These are phyloP conservation scores for Irpex rosettiformis DNA, from an alignment of 1,284 basidiomycete species.

Conservation along the genomic window DNA sequence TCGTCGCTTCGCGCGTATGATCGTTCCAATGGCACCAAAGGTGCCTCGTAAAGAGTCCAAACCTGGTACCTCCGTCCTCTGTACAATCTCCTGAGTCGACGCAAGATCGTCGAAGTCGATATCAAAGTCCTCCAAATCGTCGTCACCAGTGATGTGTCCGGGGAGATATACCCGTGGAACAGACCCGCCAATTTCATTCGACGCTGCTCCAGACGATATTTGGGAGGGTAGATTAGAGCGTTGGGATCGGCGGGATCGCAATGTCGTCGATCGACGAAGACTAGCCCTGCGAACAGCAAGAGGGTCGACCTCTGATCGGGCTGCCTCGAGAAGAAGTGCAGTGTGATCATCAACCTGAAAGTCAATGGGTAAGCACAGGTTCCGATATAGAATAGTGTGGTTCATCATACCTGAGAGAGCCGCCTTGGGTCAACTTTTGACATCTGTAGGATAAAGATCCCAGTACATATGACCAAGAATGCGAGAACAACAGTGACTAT, in stretches of 20 bases:
- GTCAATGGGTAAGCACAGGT: not conserved
- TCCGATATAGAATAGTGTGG: not conserved
- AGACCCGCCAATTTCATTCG: not conserved
- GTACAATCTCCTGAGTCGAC: slow-evolving; percentile 21
- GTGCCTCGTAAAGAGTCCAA: slow-evolving; percentile 27
- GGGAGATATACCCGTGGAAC: slow-evolving; percentile 5
- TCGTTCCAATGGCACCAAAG: slow-evolving; percentile 25
- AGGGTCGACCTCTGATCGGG: slow-evolving; percentile 27
- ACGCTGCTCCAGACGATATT: slow-evolving; percentile 5
- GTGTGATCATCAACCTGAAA: slow-evolving; percentile 26
- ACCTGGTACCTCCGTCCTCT: slow-evolving; percentile 26
- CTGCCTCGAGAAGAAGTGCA: slow-evolving; percentile 26
- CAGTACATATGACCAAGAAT: slow-evolving; percentile 52
- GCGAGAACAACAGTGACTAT: slow-evolving; percentile 62
- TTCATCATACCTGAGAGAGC: slow-evolving; percentile 29
- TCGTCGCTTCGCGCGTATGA: slow-evolving; percentile 26
- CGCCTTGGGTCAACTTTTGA: slow-evolving; percentile 55
- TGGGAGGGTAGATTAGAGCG: slow-evolving; percentile 15
- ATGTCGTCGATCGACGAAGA: slow-evolving; percentile 18
- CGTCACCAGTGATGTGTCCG: slow-evolving; percentile 4
- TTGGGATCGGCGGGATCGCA: slow-evolving; percentile 24
- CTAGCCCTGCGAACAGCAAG: slow-evolving; percentile 19
- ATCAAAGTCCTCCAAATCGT: slow-evolving; percentile 12
- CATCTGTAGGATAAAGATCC: slow-evolving; percentile 66
- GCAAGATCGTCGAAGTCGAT: slow-evolving; percentile 18